Percentiles rank a stretch among this genome's conserved stretches.
Evolutionary conservation across 2,329 filamentous ascomycete genomes (phyloP).

Genomic region (Colletotrichum somersetense): DNA sequence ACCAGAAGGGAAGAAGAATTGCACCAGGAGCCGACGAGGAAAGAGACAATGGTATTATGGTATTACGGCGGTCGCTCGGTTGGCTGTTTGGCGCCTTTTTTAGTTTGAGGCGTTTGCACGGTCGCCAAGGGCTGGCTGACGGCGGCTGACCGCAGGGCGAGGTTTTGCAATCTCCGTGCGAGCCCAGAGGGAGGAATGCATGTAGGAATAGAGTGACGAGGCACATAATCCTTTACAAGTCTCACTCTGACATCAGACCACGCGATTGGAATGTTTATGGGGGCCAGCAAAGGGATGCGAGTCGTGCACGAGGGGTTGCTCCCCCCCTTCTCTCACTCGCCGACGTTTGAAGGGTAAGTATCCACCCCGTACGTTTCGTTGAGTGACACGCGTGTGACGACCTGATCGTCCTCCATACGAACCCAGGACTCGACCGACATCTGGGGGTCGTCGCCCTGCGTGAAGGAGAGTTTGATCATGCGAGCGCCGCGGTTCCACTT

Average conservation of each 20-base stretch:
- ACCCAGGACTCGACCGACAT: conserved; percentile 70
- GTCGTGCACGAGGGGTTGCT: not conserved
- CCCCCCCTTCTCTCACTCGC: conserved; percentile 13
- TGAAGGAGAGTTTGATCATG: conserved; percentile 42
- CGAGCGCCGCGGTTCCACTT: conserved; percentile 72
- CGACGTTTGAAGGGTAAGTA: conserved; percentile 56
- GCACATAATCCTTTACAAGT: conserved; percentile 25
- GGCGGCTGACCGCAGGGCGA: conserved; percentile 40
- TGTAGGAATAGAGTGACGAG: conserved; percentile 32
- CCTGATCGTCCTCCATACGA: conserved; percentile 66
- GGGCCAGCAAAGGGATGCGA: conserved; percentile 11
- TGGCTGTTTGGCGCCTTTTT: conserved; percentile 28
- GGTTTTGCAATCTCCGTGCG: conserved; percentile 31
- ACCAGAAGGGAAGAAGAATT: conserved; percentile 7
- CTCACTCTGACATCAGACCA: conserved; percentile 18
- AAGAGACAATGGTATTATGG: conserved; percentile 39
- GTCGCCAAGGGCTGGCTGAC: conserved; percentile 39
- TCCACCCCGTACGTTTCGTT: conserved; percentile 72
- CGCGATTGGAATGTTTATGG: conserved; percentile 8
- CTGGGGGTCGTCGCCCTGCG: conserved; percentile 52
- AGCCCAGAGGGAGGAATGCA: conserved; percentile 28
- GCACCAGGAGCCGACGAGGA: conserved; percentile 16
- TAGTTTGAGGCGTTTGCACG: conserved; percentile 37
- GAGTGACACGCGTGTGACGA: conserved; percentile 65
- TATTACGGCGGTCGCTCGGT: conserved; percentile 12